Evolutionary conservation across 768 basidiomycete genomes (phyloP), one percentile per base, ranked within the genome.

Genomic region (Megacollybia marginata): DNA sequence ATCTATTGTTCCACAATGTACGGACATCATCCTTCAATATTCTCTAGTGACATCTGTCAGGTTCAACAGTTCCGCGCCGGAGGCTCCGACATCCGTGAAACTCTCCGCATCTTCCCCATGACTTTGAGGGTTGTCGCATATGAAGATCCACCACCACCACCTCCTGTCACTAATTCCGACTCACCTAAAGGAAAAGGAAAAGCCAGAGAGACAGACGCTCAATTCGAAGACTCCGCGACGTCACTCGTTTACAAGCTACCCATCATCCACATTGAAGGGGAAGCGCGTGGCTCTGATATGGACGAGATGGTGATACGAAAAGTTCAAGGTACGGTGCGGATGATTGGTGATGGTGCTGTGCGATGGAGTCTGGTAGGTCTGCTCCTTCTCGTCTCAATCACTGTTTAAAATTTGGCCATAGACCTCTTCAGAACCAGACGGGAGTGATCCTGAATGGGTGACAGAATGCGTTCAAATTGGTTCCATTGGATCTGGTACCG

Each of bases 381-480:
- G 12, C 11, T 18, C 44, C 31, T 44, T 12, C n/a, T 52, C n/a
- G 48, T 33, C 10, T 34, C 16, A n/a, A 31, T 28, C 20, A 18
- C 43, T 18, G 40, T 5, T 10, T 19, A 15, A 18, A 5, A 16
- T 31, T 13, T 44, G 3, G 18, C 19, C 11, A 19, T 59, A 66
- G 54, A 55, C 50, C 12, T 57, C 58, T 4, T 46, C 13, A 9
- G 16, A 47, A 10, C 16, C 57, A 1, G 62, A 61, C 9, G 52
- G 63, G 7, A 52, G 49, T 12, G 46, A 45, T 11, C 59, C 62
- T 0, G 64, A 70, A 48, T 76, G 74, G 74, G 52, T 56, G 4
- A 66, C 61, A 15, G 75, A 76, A 50, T 73, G 64, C 2, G 56
- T 76, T 2, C 74, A 77, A 48, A 52, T 75, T 12, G 74, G 76